Evolutionary conservation across 208 protist genomes (phyloP), one percentile per base, ranked within the genome.

Genomic region (Herpetomonas muscarum): DNA sequence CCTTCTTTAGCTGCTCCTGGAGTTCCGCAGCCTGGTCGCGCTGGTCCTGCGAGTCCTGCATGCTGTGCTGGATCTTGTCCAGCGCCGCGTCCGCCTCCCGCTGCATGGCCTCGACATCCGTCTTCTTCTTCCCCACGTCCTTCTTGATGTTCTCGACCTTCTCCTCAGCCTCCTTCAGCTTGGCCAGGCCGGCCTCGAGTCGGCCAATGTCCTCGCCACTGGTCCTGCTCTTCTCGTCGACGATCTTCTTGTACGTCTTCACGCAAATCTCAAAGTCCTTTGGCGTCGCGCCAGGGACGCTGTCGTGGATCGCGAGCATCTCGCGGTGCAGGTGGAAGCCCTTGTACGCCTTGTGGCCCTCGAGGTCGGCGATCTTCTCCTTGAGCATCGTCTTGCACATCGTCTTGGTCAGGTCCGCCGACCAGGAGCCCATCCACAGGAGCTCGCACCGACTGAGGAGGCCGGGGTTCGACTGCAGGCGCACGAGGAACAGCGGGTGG

Each of bases 371-470:
- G 45, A 94, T 87, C 44, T 87, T 66, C 46, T 84, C 74, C 46
- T 76, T 70, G 26, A 98, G 71, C 13, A 70, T 64, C 41, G 66
- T 67, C 65, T 89, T 93, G 67, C 90, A 94, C 53, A 98, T 83
- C 19, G 68, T 79, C 49, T 75, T 74, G 59, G 92, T 85, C 25
- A 90, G 79, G 22, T 96, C 86, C 15, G 55, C 68, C n/a, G 71
- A 77, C 96, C 97, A 99, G 17, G 63, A 48, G 12, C 94, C 96
- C 72, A 97, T 89, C 96, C 97, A 99, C 51, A 98, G 74, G 52
- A 99, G 74, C 47, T 88, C 77, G 72, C 96, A 98, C 46, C 78
- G 74, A 46, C 90, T 98, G 61, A 93, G 79, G 19, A 99, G 69
- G 7, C 93, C 97, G 1, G 97, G 97, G 76, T 99, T 98, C 19